These are phyloP conservation scores for Williopsis jadinii DNA, from an alignment of 1,139 yeast genomes.

Conservation along the genomic window DNA sequence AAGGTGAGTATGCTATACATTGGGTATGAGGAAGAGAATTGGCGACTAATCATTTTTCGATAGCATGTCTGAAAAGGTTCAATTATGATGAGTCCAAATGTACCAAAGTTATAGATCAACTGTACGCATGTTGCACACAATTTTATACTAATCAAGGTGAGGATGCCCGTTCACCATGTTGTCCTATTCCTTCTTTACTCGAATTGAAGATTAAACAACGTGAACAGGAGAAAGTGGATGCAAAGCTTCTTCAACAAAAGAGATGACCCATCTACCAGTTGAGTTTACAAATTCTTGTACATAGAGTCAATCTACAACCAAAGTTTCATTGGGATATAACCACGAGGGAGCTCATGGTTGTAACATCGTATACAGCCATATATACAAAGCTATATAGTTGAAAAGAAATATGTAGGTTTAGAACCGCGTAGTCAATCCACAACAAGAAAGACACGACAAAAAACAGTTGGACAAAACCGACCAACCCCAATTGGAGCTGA, in stretches of 20 bases:
- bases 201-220: conserved; percentile 54
- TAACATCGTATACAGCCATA: conserved; percentile 1
- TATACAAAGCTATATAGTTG: neutral
- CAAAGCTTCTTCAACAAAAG: conserved; percentile 30
- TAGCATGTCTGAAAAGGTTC: conserved; percentile 42
- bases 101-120: conserved; percentile 46
- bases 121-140: conserved; percentile 54
- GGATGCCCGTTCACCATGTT: conserved; percentile 54
- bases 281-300: neutral
- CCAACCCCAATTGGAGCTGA: neutral
- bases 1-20: conserved; percentile 31
- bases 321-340: too few relatives aligned
- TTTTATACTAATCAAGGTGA: conserved; percentile 48
- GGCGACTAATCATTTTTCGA: neutral
- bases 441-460: conserved; percentile 48
- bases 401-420: conserved; percentile 45
- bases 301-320: too few relatives aligned
- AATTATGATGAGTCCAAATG: conserved; percentile 61
- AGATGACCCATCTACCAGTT: neutral
- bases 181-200: conserved; percentile 53
- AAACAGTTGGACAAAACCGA: conserved; percentile 47
- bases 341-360: too few relatives aligned
- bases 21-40: neutral
- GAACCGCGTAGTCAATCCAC: conserved; percentile 62
- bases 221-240: conserved; percentile 44